Conservation (phyloP, 768 basidiomycete species). For the Lentinula guzmanii region DNA sequence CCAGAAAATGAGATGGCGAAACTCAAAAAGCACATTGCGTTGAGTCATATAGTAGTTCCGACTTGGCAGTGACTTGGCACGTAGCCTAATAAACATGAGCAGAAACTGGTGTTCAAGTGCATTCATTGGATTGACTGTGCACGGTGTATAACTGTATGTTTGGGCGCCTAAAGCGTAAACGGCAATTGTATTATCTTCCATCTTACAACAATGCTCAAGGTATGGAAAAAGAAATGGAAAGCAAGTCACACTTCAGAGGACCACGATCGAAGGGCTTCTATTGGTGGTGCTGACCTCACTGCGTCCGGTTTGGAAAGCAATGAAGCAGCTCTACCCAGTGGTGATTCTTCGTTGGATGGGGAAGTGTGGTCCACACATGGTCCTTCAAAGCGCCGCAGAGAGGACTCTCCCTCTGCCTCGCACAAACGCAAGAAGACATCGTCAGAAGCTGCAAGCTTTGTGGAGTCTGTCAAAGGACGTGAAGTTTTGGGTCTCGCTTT, state of each 20-base stretch:
- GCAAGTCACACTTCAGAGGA: constrained; percentile 18
- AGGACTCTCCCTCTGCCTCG: neutral
- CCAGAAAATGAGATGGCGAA: too few species aligned
- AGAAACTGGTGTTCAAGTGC: too few species aligned
- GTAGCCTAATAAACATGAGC: too few species aligned
- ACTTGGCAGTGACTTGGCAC: too few species aligned
- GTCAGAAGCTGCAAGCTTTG: neutral
- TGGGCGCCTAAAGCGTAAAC: neutral
- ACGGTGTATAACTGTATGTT: too few species aligned
- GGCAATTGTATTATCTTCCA: too few species aligned
- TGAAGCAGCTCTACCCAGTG: constrained; percentile 4
- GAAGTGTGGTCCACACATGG: neutral
- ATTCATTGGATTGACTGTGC: too few species aligned
- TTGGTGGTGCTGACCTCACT: constrained; percentile 2
- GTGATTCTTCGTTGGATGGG: neutral
- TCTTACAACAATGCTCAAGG: constrained; percentile 36
- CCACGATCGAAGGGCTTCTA: constrained; percentile 9
- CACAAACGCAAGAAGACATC: neutral
- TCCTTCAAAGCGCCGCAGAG: neutral
- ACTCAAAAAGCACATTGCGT: too few species aligned
- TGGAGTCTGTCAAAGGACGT: constrained; percentile 9
- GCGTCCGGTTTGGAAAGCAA: constrained; percentile 5
- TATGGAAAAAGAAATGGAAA: constrained; percentile 47
- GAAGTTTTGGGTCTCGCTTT: constrained; percentile 26
- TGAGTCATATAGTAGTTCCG: too few species aligned